Base-by-base conservation (phyloP, 441 rosid genomes). In the Adansonia grandidieri region DNA sequence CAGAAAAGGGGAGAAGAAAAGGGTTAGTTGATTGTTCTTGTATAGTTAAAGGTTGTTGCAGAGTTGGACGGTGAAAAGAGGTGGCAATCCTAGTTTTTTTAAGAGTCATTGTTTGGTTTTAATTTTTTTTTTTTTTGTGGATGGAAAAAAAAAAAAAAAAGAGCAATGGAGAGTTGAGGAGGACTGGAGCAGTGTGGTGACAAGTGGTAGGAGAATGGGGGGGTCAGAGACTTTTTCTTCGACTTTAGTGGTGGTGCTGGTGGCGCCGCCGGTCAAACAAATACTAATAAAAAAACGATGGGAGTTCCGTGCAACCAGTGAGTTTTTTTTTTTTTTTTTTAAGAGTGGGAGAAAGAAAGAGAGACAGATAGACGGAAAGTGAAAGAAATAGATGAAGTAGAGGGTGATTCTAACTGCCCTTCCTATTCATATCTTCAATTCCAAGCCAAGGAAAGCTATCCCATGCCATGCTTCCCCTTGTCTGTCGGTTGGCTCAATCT, bases 341-440 rank as follows among this genome's bases (percentile, higher is more conserved):
- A n/a, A 9, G n/a, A 24, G 73, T 48, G 79, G 6, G 82, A 61
- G 78, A 11, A 24, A 28, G 69, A 37, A 57, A 45, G 24, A 5
- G 51, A 53, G 81, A 11, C 20, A 60, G 81, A 11, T 5, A 60
- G 70, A 22, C 65, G 28, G 24, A 2, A 62, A 58, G 80, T 47
- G 76, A 17, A 58, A n/a, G 65, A 63, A 73, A 48, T 60, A 51
- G 64, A 76, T 37, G 20, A 62, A 11, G 40, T 61, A 68, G 74
- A 67, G 66, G 48, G 78, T 75, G 82, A 83, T 83, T 85, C 87
- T 74, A 87, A 87, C 93, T 79, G 87, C 85, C 90, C 80, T 63
- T 71, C 79, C 85, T 87, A 85, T 87, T 84, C 87, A 82, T 85
- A 84, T 86, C 91, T 90, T 88, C 91, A 79, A 86, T 88, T 87